phyloP scores from a whole-genome alignment of 306 rosid species.

The Corylus avellana region DNA sequence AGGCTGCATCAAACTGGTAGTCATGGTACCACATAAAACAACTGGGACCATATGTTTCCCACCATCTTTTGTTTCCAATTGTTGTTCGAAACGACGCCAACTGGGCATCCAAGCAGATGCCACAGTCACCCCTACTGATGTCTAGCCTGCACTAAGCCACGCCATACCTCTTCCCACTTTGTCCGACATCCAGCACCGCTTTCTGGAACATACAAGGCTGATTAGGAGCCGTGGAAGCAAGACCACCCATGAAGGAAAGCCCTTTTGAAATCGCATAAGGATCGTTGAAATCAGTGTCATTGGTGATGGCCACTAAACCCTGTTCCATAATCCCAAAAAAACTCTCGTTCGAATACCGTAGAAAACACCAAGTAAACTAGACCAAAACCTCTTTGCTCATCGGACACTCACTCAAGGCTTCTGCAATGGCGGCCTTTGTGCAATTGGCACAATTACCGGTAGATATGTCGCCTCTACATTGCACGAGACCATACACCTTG shows the following conservation, averaged over 20 bases:
- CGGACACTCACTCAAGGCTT: conserved; percentile 33
- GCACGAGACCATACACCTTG: too few relatives aligned
- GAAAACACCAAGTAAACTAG: conserved; percentile 59
- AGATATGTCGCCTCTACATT: too few relatives aligned
- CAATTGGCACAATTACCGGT: conserved; percentile 35
- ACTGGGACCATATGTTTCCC: too few relatives aligned
- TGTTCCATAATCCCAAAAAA: conserved; percentile 41
- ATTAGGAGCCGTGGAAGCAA: conserved; percentile 35
- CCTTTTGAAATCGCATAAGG: conserved; percentile 42
- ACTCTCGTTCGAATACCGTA: neutral
- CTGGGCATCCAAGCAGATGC: conserved; percentile 26
- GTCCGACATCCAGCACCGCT: conserved; percentile 30
- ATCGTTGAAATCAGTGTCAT: conserved; percentile 53
- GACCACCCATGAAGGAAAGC: conserved; percentile 39
- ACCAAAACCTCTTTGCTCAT: conserved; percentile 40
- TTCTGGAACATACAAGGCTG: conserved; percentile 39
- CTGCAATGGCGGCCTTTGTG: conserved; percentile 29
- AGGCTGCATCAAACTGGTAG: too few relatives aligned
- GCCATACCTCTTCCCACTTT: conserved; percentile 57
- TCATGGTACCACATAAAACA: too few relatives aligned
- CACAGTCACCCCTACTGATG: conserved; percentile 43
- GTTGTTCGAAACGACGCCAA: too few relatives aligned
- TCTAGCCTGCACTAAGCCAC: conserved; percentile 71
- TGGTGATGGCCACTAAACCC: conserved; percentile 33
- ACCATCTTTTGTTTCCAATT: too few relatives aligned